Conservation (phyloP, 176 grass and related monocot genomes). For the Rhynchospora breviuscula region DNA sequence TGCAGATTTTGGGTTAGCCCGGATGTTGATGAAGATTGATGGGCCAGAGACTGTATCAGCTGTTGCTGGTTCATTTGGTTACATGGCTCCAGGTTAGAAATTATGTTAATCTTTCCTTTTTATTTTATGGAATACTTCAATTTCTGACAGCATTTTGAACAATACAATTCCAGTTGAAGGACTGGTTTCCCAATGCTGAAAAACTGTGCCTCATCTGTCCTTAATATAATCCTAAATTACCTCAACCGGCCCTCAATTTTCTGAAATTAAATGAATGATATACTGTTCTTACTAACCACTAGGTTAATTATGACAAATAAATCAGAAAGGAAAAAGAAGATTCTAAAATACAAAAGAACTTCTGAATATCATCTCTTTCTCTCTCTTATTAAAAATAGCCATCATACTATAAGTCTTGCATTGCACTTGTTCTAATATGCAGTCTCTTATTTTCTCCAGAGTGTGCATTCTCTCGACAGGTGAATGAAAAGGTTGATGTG, state of each 20-base stretch:
- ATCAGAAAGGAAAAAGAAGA: neutral
- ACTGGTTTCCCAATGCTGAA: neutral
- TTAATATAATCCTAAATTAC: neutral
- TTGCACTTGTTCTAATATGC: neutral
- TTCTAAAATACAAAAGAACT: neutral
- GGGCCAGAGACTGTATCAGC: slow-evolving; percentile 34
- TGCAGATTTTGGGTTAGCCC: slow-evolving; percentile 61
- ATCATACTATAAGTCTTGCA: neutral
- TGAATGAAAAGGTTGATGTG: slow-evolving; percentile 68
- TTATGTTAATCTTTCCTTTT: neutral
- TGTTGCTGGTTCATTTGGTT: slow-evolving; percentile 51
- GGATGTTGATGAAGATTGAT: slow-evolving; percentile 37
- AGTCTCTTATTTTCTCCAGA: slow-evolving; percentile 31
- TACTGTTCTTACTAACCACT: neutral
- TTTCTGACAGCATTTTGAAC: neutral
- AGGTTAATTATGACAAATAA: neutral
- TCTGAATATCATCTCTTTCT: neutral
- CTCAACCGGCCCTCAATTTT: neutral
- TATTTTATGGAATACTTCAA: neutral
- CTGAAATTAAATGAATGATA: neutral
- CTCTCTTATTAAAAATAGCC: neutral
- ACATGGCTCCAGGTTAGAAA: slow-evolving; percentile 65
- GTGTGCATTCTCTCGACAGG: slow-evolving; percentile 21
- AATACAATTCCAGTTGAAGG: neutral
- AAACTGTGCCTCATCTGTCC: neutral